phyloP scores from a whole-genome alignment of 192 early-diverging fungal genomes.

The Dispira simplex region DNA sequence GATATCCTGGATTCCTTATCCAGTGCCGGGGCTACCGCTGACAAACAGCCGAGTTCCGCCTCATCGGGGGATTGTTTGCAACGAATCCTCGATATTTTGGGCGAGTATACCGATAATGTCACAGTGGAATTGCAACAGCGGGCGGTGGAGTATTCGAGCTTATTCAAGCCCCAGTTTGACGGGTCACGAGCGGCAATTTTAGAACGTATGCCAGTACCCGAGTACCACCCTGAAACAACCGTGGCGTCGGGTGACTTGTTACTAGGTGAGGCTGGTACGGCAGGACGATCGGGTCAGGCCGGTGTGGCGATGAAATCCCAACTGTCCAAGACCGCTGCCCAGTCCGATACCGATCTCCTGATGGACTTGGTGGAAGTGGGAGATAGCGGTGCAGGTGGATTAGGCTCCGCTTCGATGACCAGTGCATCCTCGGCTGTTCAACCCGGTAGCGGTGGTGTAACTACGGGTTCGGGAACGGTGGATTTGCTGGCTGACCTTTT shows the following conservation, averaged over 20 bases:
- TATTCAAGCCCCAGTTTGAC: conserved; percentile 52
- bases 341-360: conserved; percentile 27
- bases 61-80: conserved; percentile 10
- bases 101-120: conserved; percentile 45
- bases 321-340: conserved; percentile 13
- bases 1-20: neutral
- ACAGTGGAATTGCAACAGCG: conserved; percentile 92
- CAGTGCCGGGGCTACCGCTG: neutral
- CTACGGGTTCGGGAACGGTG: conserved; percentile 25
- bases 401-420: conserved; percentile 8
- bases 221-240: conserved; percentile 37
- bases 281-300: conserved; percentile 18
- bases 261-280: conserved; percentile 11
- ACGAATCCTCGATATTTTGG: conserved; percentile 41
- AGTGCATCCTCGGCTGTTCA: conserved; percentile 4
- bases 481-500: conserved; percentile 65
- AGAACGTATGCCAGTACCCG: conserved; percentile 86
- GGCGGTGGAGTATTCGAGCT: conserved; percentile 74
- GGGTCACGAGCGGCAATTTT: conserved; percentile 59
- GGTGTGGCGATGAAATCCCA: conserved; percentile 17
- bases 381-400: neutral
- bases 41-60: neutral
- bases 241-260: conserved; percentile 27
- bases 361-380: conserved; percentile 53
- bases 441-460: neutral